Base-by-base conservation (phyloP, 2,329 filamentous ascomycete genomes). In the Fusarium citri region DNA sequence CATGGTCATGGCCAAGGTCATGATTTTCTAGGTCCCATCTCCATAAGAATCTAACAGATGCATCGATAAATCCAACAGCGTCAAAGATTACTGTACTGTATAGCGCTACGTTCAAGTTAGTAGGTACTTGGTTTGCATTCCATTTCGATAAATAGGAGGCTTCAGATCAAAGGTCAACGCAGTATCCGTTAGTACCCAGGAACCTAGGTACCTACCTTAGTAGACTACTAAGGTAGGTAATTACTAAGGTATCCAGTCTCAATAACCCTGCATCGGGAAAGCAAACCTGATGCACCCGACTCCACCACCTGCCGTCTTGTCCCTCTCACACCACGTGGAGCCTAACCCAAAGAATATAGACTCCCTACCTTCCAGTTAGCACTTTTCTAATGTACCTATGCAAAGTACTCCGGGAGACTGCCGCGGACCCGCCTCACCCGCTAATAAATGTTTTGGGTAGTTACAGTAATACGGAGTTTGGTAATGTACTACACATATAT, bases 281-380 rank as follows among this genome's bases (percentile, higher is more conserved):
- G 31, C 16, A 16, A 34, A 18, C 31, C 16, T 18, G 31, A 34
- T 34, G 31, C 16, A 34, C 16, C 31, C 9, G 9, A 37, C 71
- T 73, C 72, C 69, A 72, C 69, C 62, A 62, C 58, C 68, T 49
- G 62, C 71, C 64, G 56, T 67, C 71, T 69, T 69, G 66, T 37
- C 16, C 31, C 9, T 37, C 16, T 34, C 31, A 72, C 61, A 73
- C 71, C 74, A 76, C 74, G 74, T 76, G 74, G 74, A 75, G 69
- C 64, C 47, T 65, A 62, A 65, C 71, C 72, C 64, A 75, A 72
- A 72, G 16, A 6, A 18, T 11, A 69, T 68, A 63, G 16, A 58
- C 69, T 70, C 67, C 68, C 51, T 70, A 55, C 31, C 31, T 37
- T 34, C 10, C n/a, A n/a, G 31, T 34, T 18, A 34, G 31, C 9